These are phyloP conservation scores for Penicillium turbatum DNA, from an alignment of 495 filamentous ascomycete genomes.

Conservation along the genomic window DNA sequence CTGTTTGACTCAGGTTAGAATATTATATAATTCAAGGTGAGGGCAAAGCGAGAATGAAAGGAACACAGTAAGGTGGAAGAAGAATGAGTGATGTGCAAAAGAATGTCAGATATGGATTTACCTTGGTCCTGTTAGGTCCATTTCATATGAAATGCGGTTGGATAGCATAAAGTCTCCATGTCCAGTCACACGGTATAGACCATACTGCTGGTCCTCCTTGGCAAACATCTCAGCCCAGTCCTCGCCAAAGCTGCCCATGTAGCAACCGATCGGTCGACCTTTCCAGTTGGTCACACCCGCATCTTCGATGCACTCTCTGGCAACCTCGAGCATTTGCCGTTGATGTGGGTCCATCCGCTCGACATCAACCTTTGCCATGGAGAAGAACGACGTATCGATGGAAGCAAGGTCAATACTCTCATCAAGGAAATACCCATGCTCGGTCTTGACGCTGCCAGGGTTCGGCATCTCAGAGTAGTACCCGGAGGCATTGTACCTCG, in stretches of 20 bases:
- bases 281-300: slow-evolving; percentile 43
- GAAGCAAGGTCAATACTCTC: slow-evolving; percentile 20
- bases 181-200: slow-evolving; percentile 18
- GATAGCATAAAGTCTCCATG: slow-evolving; percentile 27
- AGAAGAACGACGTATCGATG: slow-evolving; percentile 30
- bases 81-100: too few species aligned
- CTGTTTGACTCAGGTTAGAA: too few species aligned
- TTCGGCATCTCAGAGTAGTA: slow-evolving; percentile 15
- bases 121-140: slow-evolving; percentile 29
- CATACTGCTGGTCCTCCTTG: slow-evolving; percentile 23
- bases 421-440: slow-evolving; percentile 50
- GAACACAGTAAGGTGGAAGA: too few species aligned
- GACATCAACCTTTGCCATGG: slow-evolving; percentile 39
- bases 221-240: slow-evolving; percentile 32
- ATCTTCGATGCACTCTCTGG: slow-evolving; percentile 33
- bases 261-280: slow-evolving; percentile 45
- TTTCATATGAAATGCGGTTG: slow-evolving; percentile 33
- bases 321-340: slow-evolving; percentile 50
- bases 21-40: too few species aligned
- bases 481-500: slow-evolving; percentile 23
- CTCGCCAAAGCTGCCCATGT: slow-evolving; percentile 43
- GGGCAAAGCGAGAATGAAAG: too few species aligned
- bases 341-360: slow-evolving; percentile 56
- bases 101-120: slow-evolving; percentile 9
- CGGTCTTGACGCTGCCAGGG: slow-evolving; percentile 19